Evolutionary conservation across 805 yeast species (phyloP), one percentile per base, ranked within the genome.

Genomic region (Saccharomycopsis fermentans): DNA sequence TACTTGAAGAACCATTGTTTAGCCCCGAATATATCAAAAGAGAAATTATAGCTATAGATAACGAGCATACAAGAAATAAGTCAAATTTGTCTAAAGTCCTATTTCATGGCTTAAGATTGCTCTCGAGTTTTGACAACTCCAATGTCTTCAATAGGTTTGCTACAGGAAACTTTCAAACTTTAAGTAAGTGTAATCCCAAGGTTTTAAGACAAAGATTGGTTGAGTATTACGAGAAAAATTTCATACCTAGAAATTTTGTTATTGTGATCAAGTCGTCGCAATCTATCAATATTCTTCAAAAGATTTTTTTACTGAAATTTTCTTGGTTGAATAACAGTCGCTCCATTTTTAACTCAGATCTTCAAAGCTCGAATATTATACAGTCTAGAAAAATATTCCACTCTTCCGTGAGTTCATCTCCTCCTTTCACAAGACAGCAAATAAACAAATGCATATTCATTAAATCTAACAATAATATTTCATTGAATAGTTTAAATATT

Each of bases 241-340:
- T 75, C 63, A 57, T 61, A 11, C 73, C 85, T 0, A 70, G 72
- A 1, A 82, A 76, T 50, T 79, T 83, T 80, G 71, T 82, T 0
- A 55, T 86, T 26, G 88, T 84, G 1, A 63, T 87, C 4, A 75
- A 79, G 63, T 86, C 91, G 0, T 83, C 90, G 0, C 87, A 84
- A 58, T 81, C 91, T 0, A 63, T 85, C 36, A 83, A 82, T 62
- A 69, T 71, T 27, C 66, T 87, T 37, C 80, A 78, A 50, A 84
- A 80, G 63, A 59, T 43, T 21, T 43, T 43, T 43, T 21, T 43
- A 3, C 50, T 43, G 50, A 21, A 26, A 3, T 43, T 43, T 14
- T 43, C 50, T 3, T 43, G 50, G 50, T 21, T 43, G 27, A 43
- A 43, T 43, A 8, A n/a, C 5, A 21, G 26, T 12, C 32, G 43